A percentile compares a stretch with the other conserved stretches of the same genome.
These are phyloP conservation scores for Iris pallida DNA, from an alignment of 116 monocot species.

Conservation along the genomic window DNA sequence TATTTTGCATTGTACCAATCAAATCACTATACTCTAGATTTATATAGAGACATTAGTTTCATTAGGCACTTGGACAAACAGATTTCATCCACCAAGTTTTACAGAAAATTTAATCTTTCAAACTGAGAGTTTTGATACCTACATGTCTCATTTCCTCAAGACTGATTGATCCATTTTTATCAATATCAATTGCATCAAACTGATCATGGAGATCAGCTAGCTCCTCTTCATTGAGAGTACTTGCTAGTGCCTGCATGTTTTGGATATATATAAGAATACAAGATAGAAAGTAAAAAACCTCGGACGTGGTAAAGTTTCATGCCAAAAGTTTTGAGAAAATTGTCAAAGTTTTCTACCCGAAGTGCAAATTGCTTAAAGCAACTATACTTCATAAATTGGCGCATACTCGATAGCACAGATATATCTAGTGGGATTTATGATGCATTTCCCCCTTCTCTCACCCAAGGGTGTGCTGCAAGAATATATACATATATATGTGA, in stretches of 20 bases:
- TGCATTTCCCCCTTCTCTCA: constrained; percentile 86
- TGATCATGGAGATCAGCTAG: constrained; percentile 81
- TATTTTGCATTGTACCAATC: too few species aligned
- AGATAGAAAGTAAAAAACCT: not conserved
- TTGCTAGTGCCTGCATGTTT: constrained; percentile 70
- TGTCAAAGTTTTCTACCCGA: constrained; percentile 38
- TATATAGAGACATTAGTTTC: too few species aligned
- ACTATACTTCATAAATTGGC: constrained; percentile 92
- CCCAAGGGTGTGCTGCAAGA: constrained; percentile 90
- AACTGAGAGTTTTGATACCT: constrained; percentile 1
- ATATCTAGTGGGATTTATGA: constrained; percentile 90
- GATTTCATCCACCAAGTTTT: too few species aligned
- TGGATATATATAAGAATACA: not conserved
- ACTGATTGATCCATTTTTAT: constrained; percentile 88
- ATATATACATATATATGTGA: not conserved
- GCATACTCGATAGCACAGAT: constrained; percentile 81
- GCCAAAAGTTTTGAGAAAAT: not conserved
- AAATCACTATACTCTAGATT: too few species aligned
- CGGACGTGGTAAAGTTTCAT: not conserved
- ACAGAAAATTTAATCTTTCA: too few species aligned
- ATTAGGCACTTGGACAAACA: too few species aligned
- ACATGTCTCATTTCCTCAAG: constrained; percentile 98
- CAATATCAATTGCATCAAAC: constrained; percentile 93
- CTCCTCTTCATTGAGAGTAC: constrained; percentile 83
- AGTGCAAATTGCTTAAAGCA: constrained; percentile 95